A percentile compares a stretch with the other conserved stretches of the same genome.
Evolutionary conservation across 2,329 filamentous ascomycete species (phyloP).

Genomic region (Didymella sp.): DNA sequence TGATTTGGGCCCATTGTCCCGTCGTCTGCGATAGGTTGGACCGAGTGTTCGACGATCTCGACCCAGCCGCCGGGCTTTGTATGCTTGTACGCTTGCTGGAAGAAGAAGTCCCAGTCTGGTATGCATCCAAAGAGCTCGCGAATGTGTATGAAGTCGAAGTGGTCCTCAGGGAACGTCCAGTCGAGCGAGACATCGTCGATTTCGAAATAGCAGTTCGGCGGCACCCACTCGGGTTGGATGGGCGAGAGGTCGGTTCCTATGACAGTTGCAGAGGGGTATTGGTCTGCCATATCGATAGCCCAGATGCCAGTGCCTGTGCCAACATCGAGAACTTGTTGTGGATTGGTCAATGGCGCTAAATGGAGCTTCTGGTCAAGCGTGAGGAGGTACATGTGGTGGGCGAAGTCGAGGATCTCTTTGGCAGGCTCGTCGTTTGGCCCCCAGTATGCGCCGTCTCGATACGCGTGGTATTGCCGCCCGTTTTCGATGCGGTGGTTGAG

Average conservation of each 20-base stretch:
- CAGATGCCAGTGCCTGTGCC: conserved; percentile 50
- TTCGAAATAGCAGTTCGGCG: conserved; percentile 56
- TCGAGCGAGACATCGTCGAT: conserved; percentile 55
- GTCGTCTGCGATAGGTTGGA: conserved; percentile 52
- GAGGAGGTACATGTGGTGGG: conserved; percentile 50
- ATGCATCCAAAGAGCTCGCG: conserved; percentile 56
- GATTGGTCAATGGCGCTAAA: conserved; percentile 43
- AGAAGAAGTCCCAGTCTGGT: conserved; percentile 56
- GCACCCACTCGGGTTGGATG: conserved; percentile 58
- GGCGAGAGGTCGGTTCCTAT: conserved; percentile 58
- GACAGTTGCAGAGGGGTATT: conserved; percentile 39
- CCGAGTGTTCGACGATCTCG: conserved; percentile 54
- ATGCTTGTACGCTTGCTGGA: conserved; percentile 44
- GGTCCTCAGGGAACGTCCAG: conserved; percentile 50
- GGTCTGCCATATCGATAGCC: conserved; percentile 46
- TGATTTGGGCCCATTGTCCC: conserved; percentile 48
- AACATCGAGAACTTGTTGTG: conserved; percentile 42
- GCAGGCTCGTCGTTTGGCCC: conserved; percentile 55
- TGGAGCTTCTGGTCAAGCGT: conserved; percentile 45
- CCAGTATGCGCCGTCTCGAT: conserved; percentile 48
- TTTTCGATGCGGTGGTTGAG: conserved; percentile 49
- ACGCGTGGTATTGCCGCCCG: conserved; percentile 48
- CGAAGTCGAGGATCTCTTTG: conserved; percentile 55
- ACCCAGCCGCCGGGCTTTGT: conserved; percentile 53
- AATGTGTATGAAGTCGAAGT: conserved; percentile 56